Percentiles rank a stretch among this genome's conserved stretches.
These are phyloP conservation scores for Nakazawaea ernobii DNA, from an alignment of 805 yeast species.

Conservation along the genomic window DNA sequence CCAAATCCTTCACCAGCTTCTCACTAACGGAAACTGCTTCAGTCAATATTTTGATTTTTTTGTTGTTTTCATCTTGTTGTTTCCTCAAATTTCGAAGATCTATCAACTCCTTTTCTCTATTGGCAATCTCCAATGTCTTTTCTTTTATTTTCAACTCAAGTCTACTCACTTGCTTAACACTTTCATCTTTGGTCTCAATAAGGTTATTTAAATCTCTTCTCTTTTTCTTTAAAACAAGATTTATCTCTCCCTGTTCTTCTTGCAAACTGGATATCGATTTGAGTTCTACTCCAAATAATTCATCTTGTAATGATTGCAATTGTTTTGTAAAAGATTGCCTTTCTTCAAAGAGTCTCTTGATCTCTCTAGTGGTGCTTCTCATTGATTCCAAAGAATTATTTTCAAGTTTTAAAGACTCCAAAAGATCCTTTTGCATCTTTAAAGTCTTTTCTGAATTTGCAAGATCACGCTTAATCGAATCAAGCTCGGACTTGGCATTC, in stretches of 20 bases:
- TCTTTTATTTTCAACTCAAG: slow-evolving; percentile 50
- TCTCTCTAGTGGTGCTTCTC: not conserved
- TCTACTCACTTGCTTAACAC: slow-evolving; percentile 35
- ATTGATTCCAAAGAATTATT: not conserved
- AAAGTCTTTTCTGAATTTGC: slow-evolving; percentile 28
- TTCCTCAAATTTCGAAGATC: slow-evolving; percentile 38
- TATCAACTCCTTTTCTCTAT: slow-evolving; percentile 43
- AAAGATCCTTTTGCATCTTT: slow-evolving; percentile 5
- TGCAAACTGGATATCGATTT: slow-evolving; percentile 43
- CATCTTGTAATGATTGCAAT: slow-evolving; percentile 24
- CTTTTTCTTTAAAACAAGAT: slow-evolving; percentile 30
- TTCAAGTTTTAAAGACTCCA: too few relatives aligned
- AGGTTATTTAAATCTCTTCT: slow-evolving; percentile 29
- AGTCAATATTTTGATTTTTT: slow-evolving; percentile 20
- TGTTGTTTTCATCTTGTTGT: slow-evolving; percentile 30
- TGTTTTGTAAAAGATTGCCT: slow-evolving; percentile 18
- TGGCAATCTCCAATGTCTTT: slow-evolving; percentile 43
- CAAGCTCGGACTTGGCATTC: not conserved
- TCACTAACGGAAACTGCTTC: slow-evolving; percentile 9
- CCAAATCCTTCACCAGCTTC: slow-evolving; percentile 16
- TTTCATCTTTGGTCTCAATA: slow-evolving; percentile 37
- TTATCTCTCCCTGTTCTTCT: slow-evolving; percentile 30
- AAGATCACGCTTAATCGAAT: too few relatives aligned
- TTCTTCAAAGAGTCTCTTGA: not conserved
- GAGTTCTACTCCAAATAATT: slow-evolving; percentile 22